Evolutionary conservation across 2,329 filamentous ascomycete genomes (phyloP), one percentile per base, ranked within the genome.

Genomic region (Venturia pyrina): DNA sequence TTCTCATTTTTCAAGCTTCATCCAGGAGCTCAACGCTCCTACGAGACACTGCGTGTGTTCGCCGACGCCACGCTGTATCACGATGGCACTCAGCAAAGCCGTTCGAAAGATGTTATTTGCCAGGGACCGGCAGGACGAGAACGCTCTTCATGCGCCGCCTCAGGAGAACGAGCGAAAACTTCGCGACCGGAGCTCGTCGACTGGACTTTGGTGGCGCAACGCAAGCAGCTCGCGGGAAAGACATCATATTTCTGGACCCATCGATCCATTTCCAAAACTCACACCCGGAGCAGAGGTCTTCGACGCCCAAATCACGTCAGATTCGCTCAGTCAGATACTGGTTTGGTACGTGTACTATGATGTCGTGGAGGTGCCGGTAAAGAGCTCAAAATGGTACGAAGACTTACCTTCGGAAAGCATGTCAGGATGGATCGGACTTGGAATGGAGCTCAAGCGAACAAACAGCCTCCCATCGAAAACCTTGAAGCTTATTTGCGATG

Each of bases 331-430:
- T 40, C 56, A 72, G 32, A 71, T 74, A 60, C 43, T 73, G 13
- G 50, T 66, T 13, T 73, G 70, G 71, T 71, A 69, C 57, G 44
- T 72, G 15, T 71, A 71, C 64, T 68, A 71, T 56, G 72, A 73
- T 41, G 34, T 70, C 24, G 70, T 72, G 8, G 67, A 70, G 37
- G 62, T 70, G 34, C 70, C 70, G 28, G 68, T 4, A 37, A 59
- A 28, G 32, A 21, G 15, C 19, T 37, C 32, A 21, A 19, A 64
- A 40, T 64, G 62, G 62, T 53, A 34, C 62, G 8, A 34, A 7
- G 62, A 53, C n/a, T 50, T 64, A 21, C 41, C 62, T 21, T 19
- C 43, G 28, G 62, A 64, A 11, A 37, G 34, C 10, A 64, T 64
- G 41, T 11, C 37, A 7, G 62, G 62, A 5, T 64, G 46, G 62